Evolutionary conservation across 306 rosid genomes (phyloP), one percentile per base, ranked within the genome.

Genomic region (Urtica urens): DNA sequence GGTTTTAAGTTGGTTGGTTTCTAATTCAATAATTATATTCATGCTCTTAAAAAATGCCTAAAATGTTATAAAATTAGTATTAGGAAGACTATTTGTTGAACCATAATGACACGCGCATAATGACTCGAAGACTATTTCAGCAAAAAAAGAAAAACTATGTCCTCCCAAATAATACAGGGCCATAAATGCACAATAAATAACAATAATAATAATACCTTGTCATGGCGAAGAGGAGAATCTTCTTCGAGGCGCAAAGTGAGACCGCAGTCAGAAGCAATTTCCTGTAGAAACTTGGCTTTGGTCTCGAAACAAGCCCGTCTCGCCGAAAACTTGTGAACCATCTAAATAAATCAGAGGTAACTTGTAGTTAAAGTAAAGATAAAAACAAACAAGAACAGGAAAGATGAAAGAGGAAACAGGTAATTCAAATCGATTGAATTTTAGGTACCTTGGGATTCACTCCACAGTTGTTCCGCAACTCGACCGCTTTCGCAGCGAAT

Each of bases 261-360:
- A 50, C 78, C 80, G 58, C 57, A 41, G 57, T 80, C 74, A 2
- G 51, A 5, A 28, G 83, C 83, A 64, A 73, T 67, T 29, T 70
- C 66, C 16, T 34, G 70, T 21, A 80, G 43, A 2, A 67, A 64
- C 44, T 67, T 65, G 65, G 65, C 23, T 70, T 64, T 65, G 65
- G 31, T 70, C 53, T 73, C 81, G 60, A 47, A 14, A 57, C 62
- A 24, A 2, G 53, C 61, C 18, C 29, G 59, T 46, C 34, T 61
- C 23, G 55, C 23, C 46, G 76, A 67, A 49, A 76, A 72, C 64
- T 69, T 79, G 23, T 79, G 73, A 59, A 79, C 61, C 63, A 83
- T 69, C 94, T 83, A 46, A 16, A 61, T 27, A 40, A 62, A 6
- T 51, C 62, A 57, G 30, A 48, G 3, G 7, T 25, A 9, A 57